Conservation (phyloP, 225 moss, liverwort and hornwort genomes). For the Physcomitrium patens region DNA sequence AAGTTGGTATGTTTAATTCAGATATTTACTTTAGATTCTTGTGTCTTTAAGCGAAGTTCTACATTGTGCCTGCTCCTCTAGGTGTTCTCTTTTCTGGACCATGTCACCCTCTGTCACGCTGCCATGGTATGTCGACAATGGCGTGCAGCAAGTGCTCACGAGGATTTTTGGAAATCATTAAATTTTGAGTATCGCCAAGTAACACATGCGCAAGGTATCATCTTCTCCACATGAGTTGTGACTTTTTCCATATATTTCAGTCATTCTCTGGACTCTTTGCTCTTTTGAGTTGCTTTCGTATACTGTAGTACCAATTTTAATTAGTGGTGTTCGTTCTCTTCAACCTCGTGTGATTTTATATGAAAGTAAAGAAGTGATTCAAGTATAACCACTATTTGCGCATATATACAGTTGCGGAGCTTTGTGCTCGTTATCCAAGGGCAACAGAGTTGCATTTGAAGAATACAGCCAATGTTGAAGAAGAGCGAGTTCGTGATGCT, state of each 20-base stretch:
- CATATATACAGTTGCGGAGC: slow-evolving; percentile 71
- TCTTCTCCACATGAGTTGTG: background rate
- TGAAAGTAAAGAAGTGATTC: background rate
- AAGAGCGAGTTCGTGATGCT: slow-evolving; percentile 74
- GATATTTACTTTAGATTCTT: slow-evolving; percentile 8
- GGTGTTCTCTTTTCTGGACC: slow-evolving; percentile 96
- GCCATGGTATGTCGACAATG: slow-evolving; percentile 98
- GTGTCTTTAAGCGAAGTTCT: slow-evolving; percentile 19
- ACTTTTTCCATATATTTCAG: slow-evolving; percentile 1
- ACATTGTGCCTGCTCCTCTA: slow-evolving; percentile 34
- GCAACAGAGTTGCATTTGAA: slow-evolving; percentile 88
- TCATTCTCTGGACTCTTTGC: background rate
- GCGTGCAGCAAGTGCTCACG: slow-evolving; percentile 91
- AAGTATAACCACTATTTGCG: background rate
- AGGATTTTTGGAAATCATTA: slow-evolving; percentile 96
- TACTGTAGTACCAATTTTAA: background rate
- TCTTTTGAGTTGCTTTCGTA: background rate
- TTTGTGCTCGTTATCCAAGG: slow-evolving; percentile 89
- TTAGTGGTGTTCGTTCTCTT: background rate
- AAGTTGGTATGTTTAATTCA: background rate
- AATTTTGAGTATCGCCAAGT: slow-evolving; percentile 88
- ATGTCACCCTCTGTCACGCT: slow-evolving; percentile 78
- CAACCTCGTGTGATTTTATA: background rate
- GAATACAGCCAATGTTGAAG: slow-evolving; percentile 84
- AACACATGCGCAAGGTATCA: slow-evolving; percentile 78